Percentiles rank a stretch among this genome's conserved stretches.
phyloP scores from a whole-genome alignment of 129 eudicot species.

The Lactuca saligna region DNA sequence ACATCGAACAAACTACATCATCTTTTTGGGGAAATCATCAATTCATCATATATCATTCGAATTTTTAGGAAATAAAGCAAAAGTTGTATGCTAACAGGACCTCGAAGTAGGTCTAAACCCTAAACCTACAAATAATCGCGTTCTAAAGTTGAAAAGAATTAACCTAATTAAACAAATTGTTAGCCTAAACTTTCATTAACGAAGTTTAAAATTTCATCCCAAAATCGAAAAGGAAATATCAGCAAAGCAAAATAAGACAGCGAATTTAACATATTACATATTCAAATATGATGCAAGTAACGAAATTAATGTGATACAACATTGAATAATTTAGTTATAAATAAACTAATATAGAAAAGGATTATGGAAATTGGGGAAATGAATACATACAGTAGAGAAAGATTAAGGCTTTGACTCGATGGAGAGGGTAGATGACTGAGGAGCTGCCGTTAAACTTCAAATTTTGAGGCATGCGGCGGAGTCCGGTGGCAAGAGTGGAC shows the following conservation, averaged over 20 bases:
- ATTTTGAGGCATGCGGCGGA: conserved; percentile 13
- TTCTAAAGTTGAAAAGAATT: not conserved
- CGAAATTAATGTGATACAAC: not conserved
- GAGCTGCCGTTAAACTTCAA: not conserved
- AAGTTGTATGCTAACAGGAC: not conserved
- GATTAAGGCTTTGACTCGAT: not conserved
- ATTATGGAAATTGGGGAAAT: not conserved
- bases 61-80: not conserved
- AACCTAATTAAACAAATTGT: not conserved
- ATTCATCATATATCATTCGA: not conserved
- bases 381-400: not conserved
- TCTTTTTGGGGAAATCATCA: not conserved
- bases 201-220: not conserved
- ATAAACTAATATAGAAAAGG: not conserved
- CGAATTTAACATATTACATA: not conserved
- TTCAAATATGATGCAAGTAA: conserved; percentile 4
- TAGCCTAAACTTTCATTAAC: not conserved
- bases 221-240: not conserved
- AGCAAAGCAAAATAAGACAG: not conserved
- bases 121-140: not conserved
- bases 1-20: not conserved
- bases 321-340: not conserved
- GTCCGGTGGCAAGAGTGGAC: conserved; percentile 6
- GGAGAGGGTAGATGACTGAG: not conserved
- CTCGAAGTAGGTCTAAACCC: conserved; percentile 1